Conservation (phyloP, 345 rosid species). For the Camelina sativa region DNA sequence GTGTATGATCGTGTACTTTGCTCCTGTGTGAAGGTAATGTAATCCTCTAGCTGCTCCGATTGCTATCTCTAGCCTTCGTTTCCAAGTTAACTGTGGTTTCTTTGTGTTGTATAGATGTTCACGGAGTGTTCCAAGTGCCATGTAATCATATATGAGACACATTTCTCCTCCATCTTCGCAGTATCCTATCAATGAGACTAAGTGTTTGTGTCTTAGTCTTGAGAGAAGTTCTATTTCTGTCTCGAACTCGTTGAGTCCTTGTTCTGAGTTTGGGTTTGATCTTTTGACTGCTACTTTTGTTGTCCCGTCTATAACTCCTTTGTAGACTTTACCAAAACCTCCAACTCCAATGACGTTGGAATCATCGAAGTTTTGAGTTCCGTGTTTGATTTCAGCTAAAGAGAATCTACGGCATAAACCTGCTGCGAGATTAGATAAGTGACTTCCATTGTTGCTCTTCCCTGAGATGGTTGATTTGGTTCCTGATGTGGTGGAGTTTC, state of each 20-base stretch:
- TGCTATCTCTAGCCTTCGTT: constrained; percentile 70
- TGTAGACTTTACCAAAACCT: constrained; percentile 91
- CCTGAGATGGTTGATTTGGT: constrained; percentile 63
- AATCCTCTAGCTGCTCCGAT: constrained; percentile 87
- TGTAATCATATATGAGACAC: constrained; percentile 85
- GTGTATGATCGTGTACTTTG: constrained; percentile 87
- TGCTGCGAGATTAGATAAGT: constrained; percentile 60
- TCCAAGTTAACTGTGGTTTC: constrained; percentile 66
- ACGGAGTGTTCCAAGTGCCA: constrained; percentile 78
- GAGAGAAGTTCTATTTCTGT: constrained; percentile 90
- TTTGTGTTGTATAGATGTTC: constrained; percentile 70
- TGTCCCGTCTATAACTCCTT: constrained; percentile 62
- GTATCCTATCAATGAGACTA: constrained; percentile 84
- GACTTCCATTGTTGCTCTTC: constrained; percentile 50
- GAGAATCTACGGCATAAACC: constrained; percentile 80
- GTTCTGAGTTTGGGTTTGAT: constrained; percentile 79
- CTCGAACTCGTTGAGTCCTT: constrained; percentile 80
- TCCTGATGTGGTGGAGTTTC: constrained; percentile 54
- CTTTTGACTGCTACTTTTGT: constrained; percentile 73
- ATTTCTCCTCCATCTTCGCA: constrained; percentile 85
- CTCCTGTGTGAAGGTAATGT: constrained; percentile 92
- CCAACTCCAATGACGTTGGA: constrained; percentile 79
- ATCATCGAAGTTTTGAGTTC: constrained; percentile 70
- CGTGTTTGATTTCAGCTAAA: constrained; percentile 58
- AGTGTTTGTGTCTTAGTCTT: constrained; percentile 81